Percentiles rank a stretch among this genome's conserved stretches.
Conservation (phyloP, 1,139 yeast species). For the Lodderomyces elongisporus region DNA sequence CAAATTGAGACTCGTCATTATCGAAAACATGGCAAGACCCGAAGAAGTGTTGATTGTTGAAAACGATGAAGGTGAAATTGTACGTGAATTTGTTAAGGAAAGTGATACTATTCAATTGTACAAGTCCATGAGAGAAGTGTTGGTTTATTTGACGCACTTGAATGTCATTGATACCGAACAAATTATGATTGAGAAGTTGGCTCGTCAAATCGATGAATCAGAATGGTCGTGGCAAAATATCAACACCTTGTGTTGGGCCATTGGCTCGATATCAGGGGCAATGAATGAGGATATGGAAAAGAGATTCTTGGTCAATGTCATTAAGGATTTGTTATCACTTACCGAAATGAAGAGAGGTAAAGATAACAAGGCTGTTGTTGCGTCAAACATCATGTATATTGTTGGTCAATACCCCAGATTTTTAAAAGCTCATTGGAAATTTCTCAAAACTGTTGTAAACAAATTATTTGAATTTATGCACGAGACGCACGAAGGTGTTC, state of each 20-base stretch:
- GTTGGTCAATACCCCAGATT: constrained; percentile 99
- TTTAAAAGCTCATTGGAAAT: constrained; percentile 96
- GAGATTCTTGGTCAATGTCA: constrained; percentile 85
- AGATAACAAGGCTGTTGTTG: constrained; percentile 97
- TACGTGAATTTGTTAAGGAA: constrained; percentile 94
- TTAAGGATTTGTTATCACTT: constrained; percentile 81
- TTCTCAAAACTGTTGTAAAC: constrained; percentile 89
- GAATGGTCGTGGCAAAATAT: constrained; percentile 99
- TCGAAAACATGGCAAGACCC: constrained; percentile 97
- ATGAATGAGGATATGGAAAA: constrained; percentile 98
- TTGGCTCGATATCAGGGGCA: constrained; percentile 97
- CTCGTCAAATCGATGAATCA: constrained; percentile 88
- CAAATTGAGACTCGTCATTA: constrained; percentile 80
- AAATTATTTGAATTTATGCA: constrained; percentile 98
- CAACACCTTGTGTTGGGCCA: constrained; percentile 98
- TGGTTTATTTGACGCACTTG: constrained; percentile 91
- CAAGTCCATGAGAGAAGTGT: constrained; percentile 91
- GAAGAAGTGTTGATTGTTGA: constrained; percentile 96
- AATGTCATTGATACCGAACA: constrained; percentile 92
- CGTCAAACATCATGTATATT: constrained; percentile 97
- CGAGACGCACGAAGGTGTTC: constrained; percentile 99
- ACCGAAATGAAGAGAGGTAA: constrained; percentile 97
- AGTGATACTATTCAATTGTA: constrained; percentile 94
- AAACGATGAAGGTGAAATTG: constrained; percentile 98
- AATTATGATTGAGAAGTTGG: constrained; percentile 87